Evolutionary conservation across 176 grass and related monocot genomes (phyloP), one percentile per base, ranked within the genome.

Genomic region (Panicum miliaceum): DNA sequence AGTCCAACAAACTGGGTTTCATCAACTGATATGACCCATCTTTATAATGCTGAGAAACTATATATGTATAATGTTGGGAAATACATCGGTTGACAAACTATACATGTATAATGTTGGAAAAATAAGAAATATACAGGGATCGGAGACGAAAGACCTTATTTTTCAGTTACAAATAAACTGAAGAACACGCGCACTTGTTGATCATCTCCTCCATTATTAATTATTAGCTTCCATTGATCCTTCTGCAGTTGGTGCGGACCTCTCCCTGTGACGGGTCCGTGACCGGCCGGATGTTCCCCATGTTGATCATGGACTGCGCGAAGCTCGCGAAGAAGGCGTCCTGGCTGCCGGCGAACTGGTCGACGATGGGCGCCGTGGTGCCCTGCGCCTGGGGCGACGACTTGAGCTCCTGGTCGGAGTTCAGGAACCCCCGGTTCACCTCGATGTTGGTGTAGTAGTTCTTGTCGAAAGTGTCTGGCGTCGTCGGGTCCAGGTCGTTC

Each of bases 381-480:
- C 23, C 36, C 16, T n/a, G 50, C 0, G 92, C 68, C 8, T 0
- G 1, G 0, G 80, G 23, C 13, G 68, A 19, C 12, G 90, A 91
- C 58, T 87, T 86, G 65, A 96, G 85, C 58, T 87, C 80, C 65
- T 96, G 91, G 13, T 96, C 93, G 3, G 93, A 91, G 7, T 36
- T 40, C 1, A 93, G 88, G 26, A 91, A 66, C 0, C 88, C 94
- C 0, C 71, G 80, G 60, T 79, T 89, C 2, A 8, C 80, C 65
- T 82, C 50, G 2, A 96, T 57, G 60, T 91, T 93, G 1, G 27
- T 64, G 88, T 70, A 93, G 89, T 96, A 96, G 88, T 91, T 35
- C 12, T 82, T 84, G 60, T 96, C 88, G 45, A 96, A 87, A 14
- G 71, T 77, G 64, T 96, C 47, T 0, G 86, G 88, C 0, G 88